Evolutionary conservation across 2,329 filamentous ascomycete species (phyloP).

Genomic region (Sarocladium brachiariae): DNA sequence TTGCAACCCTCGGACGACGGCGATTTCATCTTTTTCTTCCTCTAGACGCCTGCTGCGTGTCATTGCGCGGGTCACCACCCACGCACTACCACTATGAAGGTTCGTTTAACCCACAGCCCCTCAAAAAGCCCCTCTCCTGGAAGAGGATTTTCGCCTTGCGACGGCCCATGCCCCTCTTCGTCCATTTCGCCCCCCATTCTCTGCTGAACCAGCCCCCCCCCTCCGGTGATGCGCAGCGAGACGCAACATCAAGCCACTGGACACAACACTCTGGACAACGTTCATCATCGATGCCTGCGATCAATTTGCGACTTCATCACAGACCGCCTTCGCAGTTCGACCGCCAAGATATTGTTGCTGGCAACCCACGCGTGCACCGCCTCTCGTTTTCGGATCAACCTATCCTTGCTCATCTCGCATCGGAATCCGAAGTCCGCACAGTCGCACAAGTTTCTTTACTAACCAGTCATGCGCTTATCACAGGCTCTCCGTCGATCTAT

Average conservation of each 20-base stretch:
- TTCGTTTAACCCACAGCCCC: background rate
- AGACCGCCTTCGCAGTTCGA: background rate
- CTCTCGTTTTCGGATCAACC: background rate
- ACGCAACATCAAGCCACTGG: background rate
- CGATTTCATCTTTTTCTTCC: background rate
- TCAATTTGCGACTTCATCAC: background rate
- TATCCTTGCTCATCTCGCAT: background rate
- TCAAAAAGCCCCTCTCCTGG: background rate
- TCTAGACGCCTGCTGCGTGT: background rate
- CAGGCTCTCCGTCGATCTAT: constrained; percentile 81
- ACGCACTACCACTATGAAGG: constrained; percentile 4
- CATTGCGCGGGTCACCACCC: constrained; percentile 5
- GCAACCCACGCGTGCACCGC: background rate
- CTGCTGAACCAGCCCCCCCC: background rate
- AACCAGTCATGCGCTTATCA: constrained; percentile 30
- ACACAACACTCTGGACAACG: background rate
- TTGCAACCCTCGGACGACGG: background rate
- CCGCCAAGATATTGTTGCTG: no score
- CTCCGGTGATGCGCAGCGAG: constrained; percentile 1
- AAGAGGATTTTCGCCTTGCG: constrained; percentile 8
- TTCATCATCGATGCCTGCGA: background rate
- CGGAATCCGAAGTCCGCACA: background rate
- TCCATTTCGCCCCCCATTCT: constrained; percentile 6
- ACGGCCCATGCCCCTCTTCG: constrained; percentile 1
- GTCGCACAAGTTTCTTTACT: background rate